Base-by-base conservation (phyloP, 2,329 filamentous ascomycete species). In the Cladophialophora immunda region DNA sequence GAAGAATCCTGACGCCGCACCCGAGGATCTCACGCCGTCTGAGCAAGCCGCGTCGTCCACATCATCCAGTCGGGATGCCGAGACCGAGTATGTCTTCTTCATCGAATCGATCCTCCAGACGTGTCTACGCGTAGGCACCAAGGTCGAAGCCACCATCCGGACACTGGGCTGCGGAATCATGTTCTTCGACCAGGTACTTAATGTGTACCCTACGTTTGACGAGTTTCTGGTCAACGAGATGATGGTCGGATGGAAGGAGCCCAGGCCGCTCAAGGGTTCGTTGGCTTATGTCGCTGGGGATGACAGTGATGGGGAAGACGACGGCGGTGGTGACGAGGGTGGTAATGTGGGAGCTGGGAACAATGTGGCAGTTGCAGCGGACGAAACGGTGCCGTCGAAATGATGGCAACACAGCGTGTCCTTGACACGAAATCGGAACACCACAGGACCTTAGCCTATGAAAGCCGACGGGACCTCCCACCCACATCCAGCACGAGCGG, bases 151-250 rank as follows among this genome's bases (percentile, higher is more conserved):
- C 0, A 79, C 77, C 0, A 79, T 92, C 9, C 86, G 83, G 70
- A 80, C 87, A 65, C 77, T 92, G 27, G 85, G 84, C 68, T 82
- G 83, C 27, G 90, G 87, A 2, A 67, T 92, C 27, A 83, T 81
- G 69, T 93, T 90, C 75, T 86, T 93, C 75, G 89, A 89, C 74
- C 78, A 82, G 1, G 76, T 90, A 17, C 75, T 80, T 30, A 82
- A 82, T 0, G 75, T 89, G 11, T 84, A 86, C 64, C 87, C 87
- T 2, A 86, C 85, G 0, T 92, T 91, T 74, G 87, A 91, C 74
- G 85, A 82, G 0, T 87, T 87, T 64, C 79, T 93, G 29, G 84
- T 86, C 0, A 92, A 94, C 75, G 86, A 90, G 71, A 79, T 91
- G 70, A 91, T 94, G 89, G 73, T 83, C 25, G 77, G 83, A 19